Conservation (phyloP, 352 stramenopile genomes). For the Plasmopara muralis region DNA sequence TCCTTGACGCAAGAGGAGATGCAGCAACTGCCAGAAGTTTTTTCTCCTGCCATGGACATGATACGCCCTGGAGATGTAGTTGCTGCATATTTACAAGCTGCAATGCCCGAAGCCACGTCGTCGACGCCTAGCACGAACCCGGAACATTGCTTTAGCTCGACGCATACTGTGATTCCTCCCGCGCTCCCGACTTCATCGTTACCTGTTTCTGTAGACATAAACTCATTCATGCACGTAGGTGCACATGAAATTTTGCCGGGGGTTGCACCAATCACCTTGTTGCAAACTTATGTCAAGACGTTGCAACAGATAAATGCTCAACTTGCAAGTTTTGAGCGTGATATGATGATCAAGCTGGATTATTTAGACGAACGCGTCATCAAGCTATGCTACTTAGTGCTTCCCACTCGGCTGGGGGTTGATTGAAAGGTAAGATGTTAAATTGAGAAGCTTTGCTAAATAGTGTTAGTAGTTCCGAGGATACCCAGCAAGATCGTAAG, state of each 20-base stretch:
- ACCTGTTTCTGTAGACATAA: slow-evolving; percentile 8
- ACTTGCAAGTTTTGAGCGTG: slow-evolving; percentile 42
- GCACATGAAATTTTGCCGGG: not conserved
- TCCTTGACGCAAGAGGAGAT: slow-evolving; percentile 44
- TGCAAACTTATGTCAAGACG: slow-evolving; percentile 25
- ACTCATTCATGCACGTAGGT: slow-evolving; percentile 11
- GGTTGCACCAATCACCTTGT: slow-evolving; percentile 3
- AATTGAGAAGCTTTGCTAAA: not conserved
- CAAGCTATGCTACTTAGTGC: slow-evolving; percentile 44
- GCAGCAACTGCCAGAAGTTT: slow-evolving; percentile 40
- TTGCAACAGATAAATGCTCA: slow-evolving; percentile 42
- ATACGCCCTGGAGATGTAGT: slow-evolving; percentile 3
- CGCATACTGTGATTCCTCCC: not conserved
- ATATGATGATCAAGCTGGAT: slow-evolving; percentile 51
- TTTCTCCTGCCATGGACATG: slow-evolving; percentile 62
- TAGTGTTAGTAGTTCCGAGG: slow-evolving; percentile 30
- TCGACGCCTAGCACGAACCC: not conserved
- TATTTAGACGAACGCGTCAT: slow-evolving; percentile 55
- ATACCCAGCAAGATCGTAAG: no score
- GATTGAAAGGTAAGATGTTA: not conserved
- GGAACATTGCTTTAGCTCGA: slow-evolving; percentile 6
- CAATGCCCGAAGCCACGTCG: not conserved
- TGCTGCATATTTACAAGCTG: not conserved
- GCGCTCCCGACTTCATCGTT: not conserved
- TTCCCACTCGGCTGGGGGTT: slow-evolving; percentile 26